Evolutionary conservation across 345 rosid species (phyloP).

Genomic region (Gossypium rotundifolium): DNA sequence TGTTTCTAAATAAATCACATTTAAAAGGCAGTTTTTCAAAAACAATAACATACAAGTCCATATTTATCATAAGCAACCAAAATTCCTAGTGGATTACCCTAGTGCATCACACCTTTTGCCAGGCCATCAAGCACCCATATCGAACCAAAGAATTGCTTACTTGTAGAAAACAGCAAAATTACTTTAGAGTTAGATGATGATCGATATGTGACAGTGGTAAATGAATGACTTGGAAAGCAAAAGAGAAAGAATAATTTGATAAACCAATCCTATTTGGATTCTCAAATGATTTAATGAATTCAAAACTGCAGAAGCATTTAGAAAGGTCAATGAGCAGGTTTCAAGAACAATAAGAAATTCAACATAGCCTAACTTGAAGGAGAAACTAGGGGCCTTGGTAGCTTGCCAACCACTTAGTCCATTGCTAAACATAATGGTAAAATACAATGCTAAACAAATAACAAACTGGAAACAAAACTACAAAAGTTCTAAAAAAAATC

Average conservation of each 20-base stretch:
- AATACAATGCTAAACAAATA: too few relatives aligned
- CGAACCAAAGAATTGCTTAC: conserved; percentile 27
- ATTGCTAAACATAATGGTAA: too few relatives aligned
- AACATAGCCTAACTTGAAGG: background rate
- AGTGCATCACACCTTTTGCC: conserved; percentile 11
- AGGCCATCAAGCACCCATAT: background rate
- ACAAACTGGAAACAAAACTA: too few relatives aligned
- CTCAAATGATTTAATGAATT: conserved; percentile 27
- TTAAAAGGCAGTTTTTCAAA: conserved; percentile 1
- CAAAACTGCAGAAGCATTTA: conserved; percentile 14
- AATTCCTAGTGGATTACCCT: conserved; percentile 28
- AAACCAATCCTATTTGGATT: conserved; percentile 11
- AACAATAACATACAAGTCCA: conserved; percentile 19
- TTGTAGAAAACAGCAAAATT: conserved; percentile 31
- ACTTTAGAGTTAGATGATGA: background rate
- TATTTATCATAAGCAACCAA: conserved; percentile 24
- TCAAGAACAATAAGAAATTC: background rate
- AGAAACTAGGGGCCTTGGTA: too few relatives aligned
- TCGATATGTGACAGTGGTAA: background rate
- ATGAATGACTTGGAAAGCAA: background rate
- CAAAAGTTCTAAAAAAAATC: too few relatives aligned
- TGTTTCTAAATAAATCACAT: conserved; percentile 23
- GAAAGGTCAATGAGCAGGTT: background rate
- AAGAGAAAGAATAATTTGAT: background rate
- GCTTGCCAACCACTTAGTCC: too few relatives aligned